These are phyloP conservation scores for Aphanomyces invadans DNA, from an alignment of 352 stramenopile genomes.

Conservation along the genomic window DNA sequence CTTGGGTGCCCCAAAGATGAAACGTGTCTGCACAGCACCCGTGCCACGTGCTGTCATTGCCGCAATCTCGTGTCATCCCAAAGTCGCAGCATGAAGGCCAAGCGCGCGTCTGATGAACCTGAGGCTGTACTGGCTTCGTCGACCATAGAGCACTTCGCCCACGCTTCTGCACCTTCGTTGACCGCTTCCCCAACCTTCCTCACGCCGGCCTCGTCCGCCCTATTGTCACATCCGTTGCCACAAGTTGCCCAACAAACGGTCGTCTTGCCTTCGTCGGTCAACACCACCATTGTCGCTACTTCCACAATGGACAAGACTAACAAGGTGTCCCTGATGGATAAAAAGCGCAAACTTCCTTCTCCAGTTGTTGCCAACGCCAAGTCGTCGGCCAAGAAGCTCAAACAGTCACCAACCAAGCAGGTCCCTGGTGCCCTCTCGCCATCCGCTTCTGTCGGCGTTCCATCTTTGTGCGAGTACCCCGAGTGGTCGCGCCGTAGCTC, in stretches of 20 bases:
- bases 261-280: too few relatives aligned
- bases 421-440: not conserved
- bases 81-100: constrained; percentile 21
- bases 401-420: not conserved
- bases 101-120: constrained; percentile 14
- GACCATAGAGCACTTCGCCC: not conserved
- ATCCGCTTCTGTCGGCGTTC: not conserved
- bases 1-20: constrained; percentile 52
- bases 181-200: not conserved
- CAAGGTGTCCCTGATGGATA: not conserved
- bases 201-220: not conserved
- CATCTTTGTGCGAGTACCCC: constrained; percentile 45
- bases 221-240: not conserved
- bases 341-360: not conserved
- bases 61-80: constrained; percentile 61
- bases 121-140: not conserved
- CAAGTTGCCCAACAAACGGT: not conserved
- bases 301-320: not conserved
- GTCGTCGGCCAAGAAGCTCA: not conserved
- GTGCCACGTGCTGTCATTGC: constrained; percentile 68
- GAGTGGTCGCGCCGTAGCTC: constrained; percentile 36
- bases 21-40: constrained; percentile 56
- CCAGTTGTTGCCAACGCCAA: not conserved
- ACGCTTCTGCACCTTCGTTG: not conserved
- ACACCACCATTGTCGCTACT: not conserved